phyloP scores from a whole-genome alignment of 257 asterid genomes.

The Thymus quinquecostatus region DNA sequence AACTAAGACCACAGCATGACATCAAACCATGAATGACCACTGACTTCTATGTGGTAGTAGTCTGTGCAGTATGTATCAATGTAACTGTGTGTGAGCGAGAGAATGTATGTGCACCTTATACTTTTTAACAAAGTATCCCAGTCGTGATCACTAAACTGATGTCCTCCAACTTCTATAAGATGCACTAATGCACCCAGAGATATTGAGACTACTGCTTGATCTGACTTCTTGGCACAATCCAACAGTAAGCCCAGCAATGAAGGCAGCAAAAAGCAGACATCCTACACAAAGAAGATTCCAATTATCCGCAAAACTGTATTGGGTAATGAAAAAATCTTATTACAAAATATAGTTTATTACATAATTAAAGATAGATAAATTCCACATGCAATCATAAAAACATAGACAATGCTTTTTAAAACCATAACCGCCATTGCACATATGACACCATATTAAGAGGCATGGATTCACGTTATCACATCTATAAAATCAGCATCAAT shows the following conservation, averaged over 20 bases:
- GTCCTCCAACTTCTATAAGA: slow-evolving; percentile 99
- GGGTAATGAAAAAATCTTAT: neutral
- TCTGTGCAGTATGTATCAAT: neutral
- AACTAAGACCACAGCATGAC: neutral
- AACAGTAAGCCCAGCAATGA: slow-evolving; percentile 87
- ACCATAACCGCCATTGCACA: slow-evolving; percentile 8
- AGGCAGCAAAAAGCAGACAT: slow-evolving; percentile 97
- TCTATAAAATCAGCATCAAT: slow-evolving; percentile 12
- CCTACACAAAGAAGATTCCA: slow-evolving; percentile 58
- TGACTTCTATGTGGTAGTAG: neutral
- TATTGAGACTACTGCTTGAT: slow-evolving; percentile 93
- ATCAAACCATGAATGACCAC: neutral
- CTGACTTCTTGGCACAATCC: slow-evolving; percentile 97
- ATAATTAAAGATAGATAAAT: neutral
- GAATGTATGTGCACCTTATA: slow-evolving; percentile 62
- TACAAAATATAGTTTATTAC: neutral
- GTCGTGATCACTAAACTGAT: slow-evolving; percentile 85
- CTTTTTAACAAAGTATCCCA: slow-evolving; percentile 97
- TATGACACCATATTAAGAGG: slow-evolving; percentile 15
- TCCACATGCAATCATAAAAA: neutral
- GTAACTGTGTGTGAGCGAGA: neutral
- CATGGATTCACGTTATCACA: slow-evolving; percentile 9
- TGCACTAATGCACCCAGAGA: slow-evolving; percentile 97
- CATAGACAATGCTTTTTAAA: slow-evolving; percentile 16
- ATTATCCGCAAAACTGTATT: slow-evolving; percentile 33